Percentiles rank a stretch among this genome's conserved stretches.
Conservation (phyloP, 176 grass and related monocot species). For the Oryza glaberrima region DNA sequence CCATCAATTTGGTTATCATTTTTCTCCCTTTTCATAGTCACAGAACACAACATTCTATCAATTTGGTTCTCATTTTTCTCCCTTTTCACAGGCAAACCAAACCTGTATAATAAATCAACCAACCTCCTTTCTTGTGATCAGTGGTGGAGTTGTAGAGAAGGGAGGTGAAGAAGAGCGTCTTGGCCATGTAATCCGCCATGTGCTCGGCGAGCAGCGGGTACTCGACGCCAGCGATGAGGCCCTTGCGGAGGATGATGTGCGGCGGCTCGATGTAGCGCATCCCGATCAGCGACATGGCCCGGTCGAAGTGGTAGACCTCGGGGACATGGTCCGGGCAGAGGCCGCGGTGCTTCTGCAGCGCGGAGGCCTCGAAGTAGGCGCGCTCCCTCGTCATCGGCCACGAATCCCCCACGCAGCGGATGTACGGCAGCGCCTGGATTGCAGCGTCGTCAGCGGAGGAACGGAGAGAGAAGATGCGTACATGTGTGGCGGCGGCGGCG, state of each 20-base stretch:
- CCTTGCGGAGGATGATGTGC: conserved; percentile 94
- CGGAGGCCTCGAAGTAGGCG: conserved; percentile 82
- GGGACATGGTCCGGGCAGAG: conserved; percentile 82
- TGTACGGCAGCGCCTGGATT: conserved; percentile 81
- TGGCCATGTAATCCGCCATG: conserved; percentile 78
- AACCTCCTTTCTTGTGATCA: conserved; percentile 83
- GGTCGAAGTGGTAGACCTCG: conserved; percentile 94
- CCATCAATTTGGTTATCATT: background rate
- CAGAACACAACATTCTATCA: background rate
- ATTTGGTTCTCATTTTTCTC: background rate
- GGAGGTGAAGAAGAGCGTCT: conserved; percentile 92
- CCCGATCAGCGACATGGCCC: conserved; percentile 78
- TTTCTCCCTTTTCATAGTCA: background rate
- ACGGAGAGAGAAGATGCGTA: background rate
- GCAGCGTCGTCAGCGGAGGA: background rate
- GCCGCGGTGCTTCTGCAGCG: conserved; percentile 62
- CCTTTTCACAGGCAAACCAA: background rate
- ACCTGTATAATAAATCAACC: background rate
- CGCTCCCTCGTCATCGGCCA: conserved; percentile 95
- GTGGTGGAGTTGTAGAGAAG: conserved; percentile 69
- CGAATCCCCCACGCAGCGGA: conserved; percentile 76
- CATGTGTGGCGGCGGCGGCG: background rate
- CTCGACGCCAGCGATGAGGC: conserved; percentile 81
- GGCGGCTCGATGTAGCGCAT: conserved; percentile 89
- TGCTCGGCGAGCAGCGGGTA: conserved; percentile 89